Evolutionary conservation across 73 alveolate species (phyloP).

Genomic region (Paraurostyla sp.): DNA sequence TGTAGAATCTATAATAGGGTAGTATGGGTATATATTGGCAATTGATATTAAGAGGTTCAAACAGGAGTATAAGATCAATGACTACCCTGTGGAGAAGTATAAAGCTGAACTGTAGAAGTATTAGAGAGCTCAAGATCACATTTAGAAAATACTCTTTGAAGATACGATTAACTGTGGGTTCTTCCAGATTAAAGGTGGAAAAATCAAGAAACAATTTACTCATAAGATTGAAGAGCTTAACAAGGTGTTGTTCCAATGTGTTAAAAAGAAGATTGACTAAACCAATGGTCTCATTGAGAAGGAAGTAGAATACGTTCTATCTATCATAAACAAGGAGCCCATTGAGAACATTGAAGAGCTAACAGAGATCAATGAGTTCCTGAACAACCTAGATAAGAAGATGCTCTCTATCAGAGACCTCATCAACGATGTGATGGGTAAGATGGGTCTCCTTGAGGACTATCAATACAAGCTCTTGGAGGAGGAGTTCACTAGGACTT

Average conservation of each 20-base stretch:
- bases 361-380: slow-evolving; percentile 75
- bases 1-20: neutral
- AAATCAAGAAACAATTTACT: slow-evolving; percentile 47
- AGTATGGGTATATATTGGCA: slow-evolving; percentile 58
- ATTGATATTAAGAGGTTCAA: slow-evolving; percentile 68
- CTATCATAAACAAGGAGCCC: slow-evolving; percentile 78
- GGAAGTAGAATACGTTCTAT: slow-evolving; percentile 78
- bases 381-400: slow-evolving; percentile 75
- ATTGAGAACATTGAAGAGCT: slow-evolving; percentile 82
- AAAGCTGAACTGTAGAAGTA: slow-evolving; percentile 44
- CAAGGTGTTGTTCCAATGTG: slow-evolving; percentile 63
- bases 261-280: slow-evolving; percentile 75
- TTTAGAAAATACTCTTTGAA: slow-evolving; percentile 23
- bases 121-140: slow-evolving; percentile 38
- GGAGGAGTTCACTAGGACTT: slow-evolving; percentile 78
- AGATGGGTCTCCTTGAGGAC: slow-evolving; percentile 80
- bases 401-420: slow-evolving; percentile 65
- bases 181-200: slow-evolving; percentile 54
- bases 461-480: slow-evolving; percentile 71
- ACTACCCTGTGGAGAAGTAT: slow-evolving; percentile 65
- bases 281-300: slow-evolving; percentile 78
- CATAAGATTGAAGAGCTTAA: slow-evolving; percentile 42
- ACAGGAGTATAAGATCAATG: slow-evolving; percentile 71
- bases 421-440: slow-evolving; percentile 79
- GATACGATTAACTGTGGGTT: slow-evolving; percentile 51